A percentile compares a stretch with the other conserved stretches of the same genome.
These are phyloP conservation scores for Aspergillus luchuensis DNA, from an alignment of 2,329 filamentous ascomycete species.

Conservation along the genomic window DNA sequence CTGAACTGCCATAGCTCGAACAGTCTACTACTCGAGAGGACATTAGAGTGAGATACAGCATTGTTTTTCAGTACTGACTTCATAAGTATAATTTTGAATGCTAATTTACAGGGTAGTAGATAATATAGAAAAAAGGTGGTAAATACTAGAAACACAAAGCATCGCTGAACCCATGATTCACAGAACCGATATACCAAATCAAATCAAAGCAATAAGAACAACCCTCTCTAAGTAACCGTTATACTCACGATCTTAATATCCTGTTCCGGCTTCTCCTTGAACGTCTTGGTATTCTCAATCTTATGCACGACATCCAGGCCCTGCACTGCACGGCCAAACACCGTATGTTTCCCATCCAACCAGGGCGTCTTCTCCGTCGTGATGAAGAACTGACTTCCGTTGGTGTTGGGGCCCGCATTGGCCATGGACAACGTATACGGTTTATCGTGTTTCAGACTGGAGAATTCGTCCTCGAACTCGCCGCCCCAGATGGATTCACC, in stretches of 20 bases:
- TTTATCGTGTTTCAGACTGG: conserved; percentile 87
- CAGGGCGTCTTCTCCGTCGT: conserved; percentile 97
- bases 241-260: conserved; percentile 98
- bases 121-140: not conserved
- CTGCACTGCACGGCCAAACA: conserved; percentile 87
- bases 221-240: conserved; percentile 30
- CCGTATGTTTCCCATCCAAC: conserved; percentile 96
- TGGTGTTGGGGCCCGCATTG: conserved; percentile 92
- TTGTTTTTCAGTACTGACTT: not conserved
- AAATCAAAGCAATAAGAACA: not conserved
- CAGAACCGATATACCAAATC: not conserved
- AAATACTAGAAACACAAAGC: not conserved
- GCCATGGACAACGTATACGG: conserved; percentile 97
- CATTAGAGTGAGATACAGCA: no score
- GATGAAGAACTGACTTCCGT: conserved; percentile 97
- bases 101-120: not conserved
- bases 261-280: conserved; percentile 91
- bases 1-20: no score
- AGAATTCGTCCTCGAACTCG: conserved; percentile 93
- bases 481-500: conserved; percentile 92
- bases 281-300: conserved; percentile 87
- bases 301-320: conserved; percentile 93
- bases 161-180: not conserved
- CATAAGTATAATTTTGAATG: not conserved
- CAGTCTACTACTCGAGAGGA: no score